A percentile compares a stretch with the other conserved stretches of the same genome.
Conservation (phyloP, 129 eudicot genomes). For the Lactuca sativa region DNA sequence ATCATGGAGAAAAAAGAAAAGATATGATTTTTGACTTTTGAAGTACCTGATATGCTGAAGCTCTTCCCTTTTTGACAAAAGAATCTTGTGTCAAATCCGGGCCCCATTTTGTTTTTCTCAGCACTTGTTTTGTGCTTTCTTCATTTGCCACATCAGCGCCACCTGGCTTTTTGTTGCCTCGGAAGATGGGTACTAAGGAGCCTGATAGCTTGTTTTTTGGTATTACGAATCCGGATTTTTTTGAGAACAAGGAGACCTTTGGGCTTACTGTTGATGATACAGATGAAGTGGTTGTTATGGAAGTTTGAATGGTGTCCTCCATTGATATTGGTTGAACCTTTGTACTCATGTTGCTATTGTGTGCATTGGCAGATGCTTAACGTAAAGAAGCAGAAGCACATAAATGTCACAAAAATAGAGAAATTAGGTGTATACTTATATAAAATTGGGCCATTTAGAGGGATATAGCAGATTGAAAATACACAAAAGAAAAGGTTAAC, state of each 20-base stretch:
- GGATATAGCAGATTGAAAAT: not conserved
- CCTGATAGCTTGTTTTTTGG: conserved; percentile 95
- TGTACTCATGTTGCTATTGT: conserved; percentile 49
- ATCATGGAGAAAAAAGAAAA: not conserved
- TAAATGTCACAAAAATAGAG: not conserved
- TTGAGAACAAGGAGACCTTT: conserved; percentile 61
- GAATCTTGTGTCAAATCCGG: conserved; percentile 81
- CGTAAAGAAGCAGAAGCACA: not conserved
- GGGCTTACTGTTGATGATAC: conserved; percentile 50
- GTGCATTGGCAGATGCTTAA: conserved; percentile 26
- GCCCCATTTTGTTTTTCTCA: conserved; percentile 93
- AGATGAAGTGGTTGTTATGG: conserved; percentile 42
- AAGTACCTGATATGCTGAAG: conserved; percentile 93
- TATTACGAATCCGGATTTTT: conserved; percentile 82
- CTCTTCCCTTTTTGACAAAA: conserved; percentile 76
- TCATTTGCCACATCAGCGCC: conserved; percentile 45
- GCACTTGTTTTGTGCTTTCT: conserved; percentile 52
- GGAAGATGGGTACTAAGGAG: conserved; percentile 67
- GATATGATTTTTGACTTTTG: conserved; percentile 1
- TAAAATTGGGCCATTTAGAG: not conserved
- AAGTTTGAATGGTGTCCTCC: conserved; percentile 41
- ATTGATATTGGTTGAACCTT: conserved; percentile 52
- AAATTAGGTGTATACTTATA: not conserved
- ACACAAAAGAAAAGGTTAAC: not conserved
- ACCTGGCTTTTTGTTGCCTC: conserved; percentile 62